phyloP scores from a whole-genome alignment of 257 asterid genomes.

The Gentiana dahurica region DNA sequence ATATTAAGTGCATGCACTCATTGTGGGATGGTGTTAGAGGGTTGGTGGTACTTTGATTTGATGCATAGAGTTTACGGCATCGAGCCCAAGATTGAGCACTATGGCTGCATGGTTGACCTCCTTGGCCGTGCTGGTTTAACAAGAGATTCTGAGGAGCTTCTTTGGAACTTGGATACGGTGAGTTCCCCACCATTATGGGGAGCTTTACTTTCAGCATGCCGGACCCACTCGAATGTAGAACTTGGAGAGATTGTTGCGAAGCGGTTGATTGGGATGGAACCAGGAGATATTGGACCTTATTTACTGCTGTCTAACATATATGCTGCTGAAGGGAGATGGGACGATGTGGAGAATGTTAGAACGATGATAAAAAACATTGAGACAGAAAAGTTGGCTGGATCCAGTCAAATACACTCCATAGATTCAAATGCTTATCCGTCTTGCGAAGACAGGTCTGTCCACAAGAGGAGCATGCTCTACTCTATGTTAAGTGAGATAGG shows the following conservation, averaged over 20 bases:
- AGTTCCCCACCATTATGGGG: constrained; percentile 18
- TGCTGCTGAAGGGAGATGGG: constrained; percentile 28
- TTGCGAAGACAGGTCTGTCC: constrained; percentile 9
- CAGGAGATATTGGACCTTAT: constrained; percentile 26
- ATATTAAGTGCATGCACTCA: constrained; percentile 29
- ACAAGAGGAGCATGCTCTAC: constrained; percentile 16
- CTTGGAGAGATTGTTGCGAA: constrained; percentile 27
- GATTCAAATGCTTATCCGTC: constrained; percentile 5
- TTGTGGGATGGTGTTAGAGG: constrained; percentile 28
- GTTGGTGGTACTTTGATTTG: constrained; percentile 28
- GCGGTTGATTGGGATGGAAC: constrained; percentile 20
- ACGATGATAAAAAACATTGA: background rate
- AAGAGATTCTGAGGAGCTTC: constrained; percentile 15
- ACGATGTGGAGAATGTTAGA: constrained; percentile 1
- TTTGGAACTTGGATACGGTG: constrained; percentile 11
- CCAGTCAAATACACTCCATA: constrained; percentile 11
- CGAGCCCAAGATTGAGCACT: constrained; percentile 31
- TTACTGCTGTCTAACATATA: constrained; percentile 26
- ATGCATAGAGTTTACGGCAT: constrained; percentile 24
- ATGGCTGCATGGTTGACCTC: constrained; percentile 34
- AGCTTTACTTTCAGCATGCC: constrained; percentile 23
- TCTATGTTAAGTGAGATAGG: constrained; percentile 25
- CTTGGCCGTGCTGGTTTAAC: constrained; percentile 23
- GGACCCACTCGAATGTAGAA: constrained; percentile 21
- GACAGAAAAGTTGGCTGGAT: constrained; percentile 6